These are phyloP conservation scores for Penicillium robsamsonii DNA, from an alignment of 495 filamentous ascomycete species.

Conservation along the genomic window DNA sequence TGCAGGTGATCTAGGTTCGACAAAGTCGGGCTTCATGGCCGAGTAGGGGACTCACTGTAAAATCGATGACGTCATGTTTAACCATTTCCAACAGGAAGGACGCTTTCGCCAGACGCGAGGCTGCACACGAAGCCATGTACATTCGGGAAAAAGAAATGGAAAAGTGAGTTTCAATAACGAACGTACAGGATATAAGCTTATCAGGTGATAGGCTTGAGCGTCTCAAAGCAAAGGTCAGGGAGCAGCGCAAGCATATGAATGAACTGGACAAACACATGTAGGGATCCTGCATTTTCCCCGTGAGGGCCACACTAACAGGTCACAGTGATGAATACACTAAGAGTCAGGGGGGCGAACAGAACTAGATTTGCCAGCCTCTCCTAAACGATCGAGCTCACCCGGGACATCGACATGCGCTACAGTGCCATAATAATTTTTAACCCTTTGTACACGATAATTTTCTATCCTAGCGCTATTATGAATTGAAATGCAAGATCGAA, in stretches of 20 bases:
- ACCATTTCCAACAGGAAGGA: slow-evolving; percentile 53
- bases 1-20: slow-evolving; percentile 61
- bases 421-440: not conserved
- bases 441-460: slow-evolving; percentile 1
- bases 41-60: slow-evolving; percentile 31
- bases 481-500: slow-evolving; percentile 5
- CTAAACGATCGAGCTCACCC: not conserved
- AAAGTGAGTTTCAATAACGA: slow-evolving; percentile 49
- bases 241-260: slow-evolving; percentile 72
- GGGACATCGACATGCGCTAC: not conserved
- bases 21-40: slow-evolving; percentile 48
- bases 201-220: slow-evolving; percentile 41
- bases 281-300: slow-evolving; percentile 22
- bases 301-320: not conserved
- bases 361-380: slow-evolving; percentile 45
- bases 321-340: slow-evolving; percentile 65
- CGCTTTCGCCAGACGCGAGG: slow-evolving; percentile 81
- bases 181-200: slow-evolving; percentile 1
- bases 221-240: slow-evolving; percentile 68
- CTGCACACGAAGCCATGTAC: slow-evolving; percentile 73
- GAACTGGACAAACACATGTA: slow-evolving; percentile 80
- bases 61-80: slow-evolving; percentile 28
- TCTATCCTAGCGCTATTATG: not conserved
- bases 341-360: slow-evolving; percentile 68
- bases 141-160: slow-evolving; percentile 73